Conservation (phyloP, 2,329 filamentous ascomycete species). For the Didymella lethalis region DNA sequence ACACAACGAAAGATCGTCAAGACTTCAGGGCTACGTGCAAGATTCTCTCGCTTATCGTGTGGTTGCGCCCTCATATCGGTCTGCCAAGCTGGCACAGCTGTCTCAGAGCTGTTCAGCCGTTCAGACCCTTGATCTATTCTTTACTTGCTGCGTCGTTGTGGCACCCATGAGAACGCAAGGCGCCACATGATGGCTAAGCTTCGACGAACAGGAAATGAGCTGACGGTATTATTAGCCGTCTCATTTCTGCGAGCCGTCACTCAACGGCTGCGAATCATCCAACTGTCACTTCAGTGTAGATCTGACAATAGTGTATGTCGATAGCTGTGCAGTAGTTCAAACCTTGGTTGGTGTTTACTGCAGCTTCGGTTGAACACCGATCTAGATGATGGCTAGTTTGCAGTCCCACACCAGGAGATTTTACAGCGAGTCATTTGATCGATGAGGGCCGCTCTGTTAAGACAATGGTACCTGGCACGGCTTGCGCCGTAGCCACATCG, state of each 20-base stretch:
- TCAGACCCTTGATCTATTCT: not conserved
- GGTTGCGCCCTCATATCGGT: not conserved
- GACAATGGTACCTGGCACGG: slow-evolving; percentile 10
- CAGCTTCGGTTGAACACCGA: slow-evolving; percentile 5
- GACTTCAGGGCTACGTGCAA: not conserved
- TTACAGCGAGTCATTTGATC: slow-evolving; percentile 10
- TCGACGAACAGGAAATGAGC: slow-evolving; percentile 5
- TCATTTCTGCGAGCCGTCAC: slow-evolving; percentile 11
- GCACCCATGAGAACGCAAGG: slow-evolving; percentile 9
- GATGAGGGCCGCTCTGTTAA: not conserved
- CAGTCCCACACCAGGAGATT: slow-evolving; percentile 11
- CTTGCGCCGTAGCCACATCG: slow-evolving; percentile 3
- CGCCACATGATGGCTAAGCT: slow-evolving; percentile 11
- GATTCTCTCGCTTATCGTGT: not conserved
- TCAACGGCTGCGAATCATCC: slow-evolving; percentile 14
- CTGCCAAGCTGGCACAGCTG: slow-evolving; percentile 5
- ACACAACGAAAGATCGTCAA: not conserved
- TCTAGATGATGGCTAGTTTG: slow-evolving; percentile 9
- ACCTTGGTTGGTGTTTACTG: slow-evolving; percentile 10
- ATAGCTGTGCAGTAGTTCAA: slow-evolving; percentile 12
- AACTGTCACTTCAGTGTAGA: slow-evolving; percentile 2
- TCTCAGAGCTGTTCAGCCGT: not conserved
- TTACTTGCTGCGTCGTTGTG: not conserved
- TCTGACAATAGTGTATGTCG: slow-evolving; percentile 3
- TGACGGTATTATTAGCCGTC: not conserved